Percentiles rank a stretch among this genome's conserved stretches.
phyloP scores from a whole-genome alignment of 768 basidiomycete species.

The Multifurca ochricompacta region DNA sequence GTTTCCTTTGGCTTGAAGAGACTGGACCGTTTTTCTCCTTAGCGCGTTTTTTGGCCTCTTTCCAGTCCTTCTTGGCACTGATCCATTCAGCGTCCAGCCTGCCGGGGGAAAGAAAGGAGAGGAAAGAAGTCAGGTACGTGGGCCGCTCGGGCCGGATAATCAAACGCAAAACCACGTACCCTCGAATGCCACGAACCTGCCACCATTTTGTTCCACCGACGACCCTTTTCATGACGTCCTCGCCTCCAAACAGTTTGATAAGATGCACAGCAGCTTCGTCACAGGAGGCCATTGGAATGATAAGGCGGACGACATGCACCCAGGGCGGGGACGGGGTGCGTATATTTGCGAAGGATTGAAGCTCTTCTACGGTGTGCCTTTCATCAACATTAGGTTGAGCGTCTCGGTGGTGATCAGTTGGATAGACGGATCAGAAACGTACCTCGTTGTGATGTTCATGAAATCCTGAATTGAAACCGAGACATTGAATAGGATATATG shows the following conservation, averaged over 20 bases:
- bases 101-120: slow-evolving; percentile 17
- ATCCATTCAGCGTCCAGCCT: slow-evolving; percentile 89
- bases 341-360: slow-evolving; percentile 74
- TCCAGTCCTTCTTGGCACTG: slow-evolving; percentile 75
- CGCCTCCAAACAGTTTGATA: slow-evolving; percentile 79
- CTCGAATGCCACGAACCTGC: slow-evolving; percentile 83
- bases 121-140: slow-evolving; percentile 9
- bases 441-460: slow-evolving; percentile 63
- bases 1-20: neutral
- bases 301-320: slow-evolving; percentile 61
- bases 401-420: neutral
- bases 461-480: slow-evolving; percentile 51
- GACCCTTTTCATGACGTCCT: slow-evolving; percentile 55
- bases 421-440: slow-evolving; percentile 25
- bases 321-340: slow-evolving; percentile 81
- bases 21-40: slow-evolving; percentile 25
- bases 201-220: slow-evolving; percentile 96
- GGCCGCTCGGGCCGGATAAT: too few relatives aligned
- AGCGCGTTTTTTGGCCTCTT: slow-evolving; percentile 51
- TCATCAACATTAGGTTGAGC: neutral
- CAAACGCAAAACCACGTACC: slow-evolving; percentile 38
- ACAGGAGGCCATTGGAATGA: slow-evolving; percentile 70
- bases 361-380: slow-evolving; percentile 80
- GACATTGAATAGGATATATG: neutral
- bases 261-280: slow-evolving; percentile 66